phyloP scores from a whole-genome alignment of 306 rosid species.

The Echinosophora koreensis region DNA sequence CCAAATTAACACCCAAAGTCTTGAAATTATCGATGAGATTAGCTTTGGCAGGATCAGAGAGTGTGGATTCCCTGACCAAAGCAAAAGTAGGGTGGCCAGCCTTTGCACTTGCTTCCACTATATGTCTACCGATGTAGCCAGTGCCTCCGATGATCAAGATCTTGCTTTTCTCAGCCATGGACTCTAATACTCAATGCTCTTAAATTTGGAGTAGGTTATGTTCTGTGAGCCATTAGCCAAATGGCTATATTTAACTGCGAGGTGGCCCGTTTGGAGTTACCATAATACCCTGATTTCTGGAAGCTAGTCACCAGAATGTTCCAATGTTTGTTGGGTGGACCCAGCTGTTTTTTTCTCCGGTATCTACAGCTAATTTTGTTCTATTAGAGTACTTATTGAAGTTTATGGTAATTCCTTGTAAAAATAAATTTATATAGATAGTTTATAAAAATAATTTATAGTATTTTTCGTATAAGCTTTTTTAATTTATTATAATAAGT shows the following conservation, averaged over 20 bases:
- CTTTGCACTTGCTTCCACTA: slow-evolving; percentile 85
- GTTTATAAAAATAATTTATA: too few relatives aligned
- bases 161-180: slow-evolving; percentile 85
- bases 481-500: too few relatives aligned
- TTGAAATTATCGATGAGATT: slow-evolving; percentile 61
- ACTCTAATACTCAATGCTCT: not conserved
- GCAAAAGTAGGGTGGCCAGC: slow-evolving; percentile 82
- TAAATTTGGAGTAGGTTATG: not conserved
- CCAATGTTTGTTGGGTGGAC: too few relatives aligned
- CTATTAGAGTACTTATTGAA: too few relatives aligned
- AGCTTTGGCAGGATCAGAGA: slow-evolving; percentile 73
- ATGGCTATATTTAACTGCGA: slow-evolving; percentile 1
- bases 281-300: not conserved
- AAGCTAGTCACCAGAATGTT: too few relatives aligned
- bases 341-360: too few relatives aligned
- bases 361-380: too few relatives aligned
- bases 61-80: slow-evolving; percentile 70
- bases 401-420: too few relatives aligned
- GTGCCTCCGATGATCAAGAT: slow-evolving; percentile 92
- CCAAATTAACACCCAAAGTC: slow-evolving; percentile 64
- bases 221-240: not conserved
- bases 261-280: not conserved
- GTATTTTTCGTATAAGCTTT: too few relatives aligned
- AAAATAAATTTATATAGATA: too few relatives aligned
- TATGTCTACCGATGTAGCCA: slow-evolving; percentile 80